Conservation (phyloP, 225 moss, liverwort and hornwort genomes). For the Bryoerythrophyllum caledonicum region DNA sequence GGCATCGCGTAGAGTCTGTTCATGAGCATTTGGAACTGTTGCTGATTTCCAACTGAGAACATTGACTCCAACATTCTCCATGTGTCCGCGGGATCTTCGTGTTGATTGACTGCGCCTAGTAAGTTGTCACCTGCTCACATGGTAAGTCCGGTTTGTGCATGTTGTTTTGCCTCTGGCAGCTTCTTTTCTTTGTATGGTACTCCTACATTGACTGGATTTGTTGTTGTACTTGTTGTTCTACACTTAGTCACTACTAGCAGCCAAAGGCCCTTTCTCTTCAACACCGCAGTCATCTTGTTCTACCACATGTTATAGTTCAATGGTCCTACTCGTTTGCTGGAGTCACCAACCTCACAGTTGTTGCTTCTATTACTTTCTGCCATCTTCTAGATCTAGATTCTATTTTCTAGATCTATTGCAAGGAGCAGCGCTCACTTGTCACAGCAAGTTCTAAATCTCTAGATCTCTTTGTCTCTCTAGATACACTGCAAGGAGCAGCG, state of each 20-base stretch:
- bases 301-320: background rate
- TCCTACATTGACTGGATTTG: too few relatives aligned
- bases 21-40: background rate
- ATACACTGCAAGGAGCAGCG: too few relatives aligned
- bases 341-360: background rate
- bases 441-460: too few relatives aligned
- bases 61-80: background rate
- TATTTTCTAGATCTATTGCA: too few relatives aligned
- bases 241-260: background rate
- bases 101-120: background rate
- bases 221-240: too few relatives aligned
- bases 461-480: too few relatives aligned
- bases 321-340: background rate
- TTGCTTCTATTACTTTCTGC: background rate
- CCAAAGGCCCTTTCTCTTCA: background rate
- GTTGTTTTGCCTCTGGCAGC: background rate
- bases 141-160: background rate
- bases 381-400: too few relatives aligned
- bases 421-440: too few relatives aligned
- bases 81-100: background rate
- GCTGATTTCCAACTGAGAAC: background rate
- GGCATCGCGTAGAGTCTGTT: background rate
- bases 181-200: too few relatives aligned
- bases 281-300: background rate
- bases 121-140: background rate